These are phyloP conservation scores for Chytriomyces sp. DNA, from an alignment of 192 early-diverging fungal genomes.

Conservation along the genomic window DNA sequence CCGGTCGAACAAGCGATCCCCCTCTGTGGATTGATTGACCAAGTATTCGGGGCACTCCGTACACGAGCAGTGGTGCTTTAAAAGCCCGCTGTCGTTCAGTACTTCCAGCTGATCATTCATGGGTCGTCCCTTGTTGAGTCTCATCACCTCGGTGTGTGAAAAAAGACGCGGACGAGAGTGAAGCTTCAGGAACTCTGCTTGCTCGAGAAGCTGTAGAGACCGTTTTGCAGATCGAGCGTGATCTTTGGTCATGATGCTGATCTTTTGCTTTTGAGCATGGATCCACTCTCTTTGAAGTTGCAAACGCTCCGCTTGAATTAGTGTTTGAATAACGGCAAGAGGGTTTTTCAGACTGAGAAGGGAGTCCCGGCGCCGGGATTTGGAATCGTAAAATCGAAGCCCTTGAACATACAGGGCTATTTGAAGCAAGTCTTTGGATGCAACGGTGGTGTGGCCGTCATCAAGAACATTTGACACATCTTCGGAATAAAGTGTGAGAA, in stretches of 20 bases:
- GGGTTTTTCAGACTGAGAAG: background rate
- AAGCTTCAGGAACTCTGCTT: background rate
- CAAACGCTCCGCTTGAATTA: background rate
- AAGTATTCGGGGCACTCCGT: background rate
- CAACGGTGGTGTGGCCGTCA: background rate
- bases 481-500: constrained; percentile 3
- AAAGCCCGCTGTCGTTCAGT: background rate
- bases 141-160: background rate
- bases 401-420: constrained; percentile 20
- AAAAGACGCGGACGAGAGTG: background rate
- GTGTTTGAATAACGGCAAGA: background rate
- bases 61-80: constrained; percentile 7
- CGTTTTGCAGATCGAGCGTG: background rate
- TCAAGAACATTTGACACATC: background rate
- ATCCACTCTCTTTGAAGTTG: constrained; percentile 5
- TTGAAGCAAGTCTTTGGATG: constrained; percentile 15
- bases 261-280: background rate
- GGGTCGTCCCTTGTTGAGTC: background rate
- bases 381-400: constrained; percentile 1
- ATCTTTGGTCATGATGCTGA: background rate
- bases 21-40: constrained; percentile 14
- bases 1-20: constrained; percentile 5
- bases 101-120: constrained; percentile 7
- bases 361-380: background rate
- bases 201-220: background rate